Evolutionary conservation across 345 rosid genomes (phyloP).

Genomic region (Chamaenerion angustifolium): DNA sequence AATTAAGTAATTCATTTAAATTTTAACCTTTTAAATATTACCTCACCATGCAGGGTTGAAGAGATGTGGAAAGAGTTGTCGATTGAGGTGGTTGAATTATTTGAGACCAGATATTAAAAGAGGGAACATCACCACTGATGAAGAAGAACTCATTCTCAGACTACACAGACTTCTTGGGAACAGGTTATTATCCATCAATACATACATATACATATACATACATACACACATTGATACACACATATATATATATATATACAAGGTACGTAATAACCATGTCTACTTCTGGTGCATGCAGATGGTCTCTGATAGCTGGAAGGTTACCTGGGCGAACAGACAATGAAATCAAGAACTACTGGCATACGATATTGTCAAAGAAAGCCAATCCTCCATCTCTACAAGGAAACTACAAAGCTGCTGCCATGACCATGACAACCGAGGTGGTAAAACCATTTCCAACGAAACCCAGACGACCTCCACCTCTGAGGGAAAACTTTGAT

Average conservation of each 20-base stretch:
- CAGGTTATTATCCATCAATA: too few species aligned
- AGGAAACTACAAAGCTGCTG: neutral
- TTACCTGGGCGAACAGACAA: conserved; percentile 72
- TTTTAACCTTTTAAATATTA: too few species aligned
- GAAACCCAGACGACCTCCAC: too few species aligned
- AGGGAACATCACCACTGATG: conserved; percentile 44
- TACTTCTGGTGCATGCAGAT: too few species aligned
- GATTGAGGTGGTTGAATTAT: conserved; percentile 50
- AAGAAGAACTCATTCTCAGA: conserved; percentile 46
- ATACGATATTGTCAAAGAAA: conserved; percentile 33
- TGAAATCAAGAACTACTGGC: conserved; percentile 62
- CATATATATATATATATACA: too few species aligned
- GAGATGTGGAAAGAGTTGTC: conserved; percentile 52
- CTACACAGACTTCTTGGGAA: conserved; percentile 53
- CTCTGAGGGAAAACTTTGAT: too few species aligned
- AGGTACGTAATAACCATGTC: too few species aligned
- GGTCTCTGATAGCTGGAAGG: conserved; percentile 65
- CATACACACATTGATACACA: neutral
- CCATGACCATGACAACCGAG: conserved; percentile 6
- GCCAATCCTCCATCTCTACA: conserved; percentile 9
- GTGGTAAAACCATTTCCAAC: neutral
- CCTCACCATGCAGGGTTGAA: conserved; percentile 48
- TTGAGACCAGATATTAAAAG: conserved; percentile 47
- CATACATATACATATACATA: neutral
- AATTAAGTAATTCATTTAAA: too few species aligned